phyloP scores from a whole-genome alignment of 768 basidiomycete species.

The Mycena latifolia region DNA sequence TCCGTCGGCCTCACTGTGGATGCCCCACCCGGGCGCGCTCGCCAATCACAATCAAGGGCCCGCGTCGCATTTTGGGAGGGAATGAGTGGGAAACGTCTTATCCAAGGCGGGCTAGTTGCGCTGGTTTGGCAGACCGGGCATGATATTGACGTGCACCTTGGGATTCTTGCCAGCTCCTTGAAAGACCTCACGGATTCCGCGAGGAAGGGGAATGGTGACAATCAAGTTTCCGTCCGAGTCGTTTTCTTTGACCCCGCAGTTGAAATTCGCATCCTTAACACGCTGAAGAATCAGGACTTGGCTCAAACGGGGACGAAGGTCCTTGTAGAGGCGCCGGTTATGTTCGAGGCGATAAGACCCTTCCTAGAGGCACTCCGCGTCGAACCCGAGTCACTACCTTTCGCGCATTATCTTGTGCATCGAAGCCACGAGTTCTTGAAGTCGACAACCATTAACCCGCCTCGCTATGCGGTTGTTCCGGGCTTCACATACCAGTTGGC shows the following conservation, averaged over 20 bases:
- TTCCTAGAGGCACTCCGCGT: slow-evolving; percentile 72
- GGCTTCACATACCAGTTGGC: slow-evolving; percentile 68
- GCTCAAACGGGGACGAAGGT: slow-evolving; percentile 45
- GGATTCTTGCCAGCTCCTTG: slow-evolving; percentile 57
- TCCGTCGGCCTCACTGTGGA: slow-evolving; percentile 60
- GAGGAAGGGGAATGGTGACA: slow-evolving; percentile 36
- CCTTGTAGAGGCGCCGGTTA: slow-evolving; percentile 71
- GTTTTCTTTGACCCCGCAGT: slow-evolving; percentile 74
- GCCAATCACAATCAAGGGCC: slow-evolving; percentile 48
- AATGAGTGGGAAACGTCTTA: slow-evolving; percentile 67
- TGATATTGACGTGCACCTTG: slow-evolving; percentile 63
- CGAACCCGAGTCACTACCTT: slow-evolving; percentile 71
- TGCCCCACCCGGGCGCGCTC: slow-evolving; percentile 69
- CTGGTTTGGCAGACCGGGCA: slow-evolving; percentile 59
- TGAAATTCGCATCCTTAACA: slow-evolving; percentile 58
- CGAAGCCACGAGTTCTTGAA: slow-evolving; percentile 50
- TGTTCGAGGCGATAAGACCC: slow-evolving; percentile 77
- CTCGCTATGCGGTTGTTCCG: slow-evolving; percentile 66
- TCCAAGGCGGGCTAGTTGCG: slow-evolving; percentile 73
- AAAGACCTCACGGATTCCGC: slow-evolving; percentile 62
- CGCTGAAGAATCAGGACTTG: slow-evolving; percentile 37
- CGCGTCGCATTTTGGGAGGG: slow-evolving; percentile 74
- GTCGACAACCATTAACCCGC: slow-evolving; percentile 57
- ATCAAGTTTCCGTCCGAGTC: slow-evolving; percentile 60
- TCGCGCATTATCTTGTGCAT: slow-evolving; percentile 66